These are phyloP conservation scores for Debaryomyces subglobosus DNA, from an alignment of 1,139 yeast genomes.

Conservation along the genomic window DNA sequence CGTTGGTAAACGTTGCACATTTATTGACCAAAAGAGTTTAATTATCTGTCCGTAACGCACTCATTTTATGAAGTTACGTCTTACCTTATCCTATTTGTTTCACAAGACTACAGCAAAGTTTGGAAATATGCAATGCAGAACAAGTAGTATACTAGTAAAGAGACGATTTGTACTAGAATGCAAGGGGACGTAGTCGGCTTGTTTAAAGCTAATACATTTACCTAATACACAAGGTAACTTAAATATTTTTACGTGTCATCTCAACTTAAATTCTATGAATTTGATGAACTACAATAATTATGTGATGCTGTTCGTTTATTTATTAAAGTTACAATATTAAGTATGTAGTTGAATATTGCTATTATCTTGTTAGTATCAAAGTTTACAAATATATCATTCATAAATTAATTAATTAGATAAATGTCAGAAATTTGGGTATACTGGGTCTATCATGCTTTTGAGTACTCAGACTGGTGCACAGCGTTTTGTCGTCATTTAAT, in stretches of 20 bases:
- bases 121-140: too few relatives aligned
- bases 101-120: not conserved
- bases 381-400: not conserved
- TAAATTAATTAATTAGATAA: not conserved
- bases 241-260: not conserved
- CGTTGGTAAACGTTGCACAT: not conserved
- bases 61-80: not conserved
- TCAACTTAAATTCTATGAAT: too few relatives aligned
- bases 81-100: not conserved
- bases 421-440: constrained; percentile 52
- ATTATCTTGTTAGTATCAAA: not conserved
- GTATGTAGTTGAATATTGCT: not conserved
- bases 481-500: constrained; percentile 49
- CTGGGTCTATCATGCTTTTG: constrained; percentile 49
- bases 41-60: not conserved
- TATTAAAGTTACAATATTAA: not conserved
- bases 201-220: too few relatives aligned
- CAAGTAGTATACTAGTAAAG: too few relatives aligned
- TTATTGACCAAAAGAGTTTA: not conserved
- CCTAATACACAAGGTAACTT: not conserved
- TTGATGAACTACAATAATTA: not conserved
- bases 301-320: not conserved
- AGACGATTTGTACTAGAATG: too few relatives aligned
- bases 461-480: constrained; percentile 59
- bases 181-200: too few relatives aligned